Conservation (phyloP, 2,329 filamentous ascomycete species). For the Talaromyces sp. region DNA sequence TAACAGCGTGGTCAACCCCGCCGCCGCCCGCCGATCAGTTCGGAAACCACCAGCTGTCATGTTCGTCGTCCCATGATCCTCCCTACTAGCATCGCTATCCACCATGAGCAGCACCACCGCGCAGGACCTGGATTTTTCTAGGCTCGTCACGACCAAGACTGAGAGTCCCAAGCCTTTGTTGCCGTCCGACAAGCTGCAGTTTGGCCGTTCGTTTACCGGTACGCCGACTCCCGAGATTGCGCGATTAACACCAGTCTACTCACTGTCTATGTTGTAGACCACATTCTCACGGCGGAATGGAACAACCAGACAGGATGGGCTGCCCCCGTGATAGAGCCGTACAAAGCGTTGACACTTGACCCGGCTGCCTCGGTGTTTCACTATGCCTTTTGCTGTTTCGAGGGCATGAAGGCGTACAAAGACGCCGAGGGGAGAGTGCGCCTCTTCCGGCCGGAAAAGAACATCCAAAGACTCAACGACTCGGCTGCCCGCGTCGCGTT, state of each 20-base stretch:
- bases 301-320: constrained; percentile 63
- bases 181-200: constrained; percentile 10
- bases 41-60: neutral
- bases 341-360: constrained; percentile 71
- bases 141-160: neutral
- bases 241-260: neutral
- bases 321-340: constrained; percentile 68
- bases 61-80: neutral
- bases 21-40: neutral
- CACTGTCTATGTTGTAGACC: constrained; percentile 51
- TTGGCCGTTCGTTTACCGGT: constrained; percentile 12
- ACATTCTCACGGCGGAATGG: constrained; percentile 80
- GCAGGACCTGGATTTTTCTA: neutral
- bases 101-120: neutral
- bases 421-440: constrained; percentile 66
- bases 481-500: constrained; percentile 57
- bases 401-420: constrained; percentile 73
- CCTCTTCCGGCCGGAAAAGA: constrained; percentile 71
- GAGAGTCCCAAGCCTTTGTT: constrained; percentile 4
- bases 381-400: constrained; percentile 89
- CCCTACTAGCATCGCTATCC: neutral
- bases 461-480: constrained; percentile 57
- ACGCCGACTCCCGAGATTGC: neutral
- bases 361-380: constrained; percentile 78
- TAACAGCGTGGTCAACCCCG: neutral